Evolutionary conservation across 805 yeast genomes (phyloP).

Genomic region (Schizosaccharomyces osmophilus): DNA sequence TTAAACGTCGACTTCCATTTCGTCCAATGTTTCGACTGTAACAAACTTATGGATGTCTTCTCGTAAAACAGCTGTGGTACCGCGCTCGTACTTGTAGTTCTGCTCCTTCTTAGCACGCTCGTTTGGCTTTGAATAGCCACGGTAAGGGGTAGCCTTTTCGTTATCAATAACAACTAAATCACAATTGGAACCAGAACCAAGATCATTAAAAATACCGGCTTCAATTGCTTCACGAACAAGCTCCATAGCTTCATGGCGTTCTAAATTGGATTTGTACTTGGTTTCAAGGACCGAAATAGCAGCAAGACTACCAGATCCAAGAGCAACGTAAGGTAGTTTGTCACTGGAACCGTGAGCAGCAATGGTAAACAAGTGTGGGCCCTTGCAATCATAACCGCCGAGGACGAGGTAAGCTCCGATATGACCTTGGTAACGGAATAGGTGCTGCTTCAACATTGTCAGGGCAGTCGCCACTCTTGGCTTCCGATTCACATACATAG

Average conservation of each 20-base stretch:
- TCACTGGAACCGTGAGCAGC: conserved; percentile 98
- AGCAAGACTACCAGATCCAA: conserved; percentile 93
- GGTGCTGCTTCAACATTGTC: conserved; percentile 80
- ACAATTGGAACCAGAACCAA: conserved; percentile 95
- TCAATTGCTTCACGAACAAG: conserved; percentile 81
- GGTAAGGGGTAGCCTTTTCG: conserved; percentile 51
- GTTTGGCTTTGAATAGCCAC: conserved; percentile 83
- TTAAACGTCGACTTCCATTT: conserved; percentile 1
- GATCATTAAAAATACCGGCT: conserved; percentile 96
- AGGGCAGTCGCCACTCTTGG: conserved; percentile 87
- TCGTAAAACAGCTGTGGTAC: conserved; percentile 73
- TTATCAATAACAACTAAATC: conserved; percentile 91
- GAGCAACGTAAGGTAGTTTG: conserved; percentile 72
- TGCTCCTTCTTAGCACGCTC: conserved; percentile 58
- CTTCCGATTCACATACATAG: conserved; percentile 56
- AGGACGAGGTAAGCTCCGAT: conserved; percentile 91
- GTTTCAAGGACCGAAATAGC: conserved; percentile 95
- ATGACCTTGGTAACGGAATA: conserved; percentile 91
- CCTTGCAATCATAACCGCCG: conserved; percentile 61
- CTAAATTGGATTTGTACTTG: conserved; percentile 54
- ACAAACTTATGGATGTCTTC: conserved; percentile 40
- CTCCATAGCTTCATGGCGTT: conserved; percentile 73
- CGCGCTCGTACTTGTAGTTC: conserved; percentile 67
- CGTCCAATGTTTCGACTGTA: conserved; percentile 24
- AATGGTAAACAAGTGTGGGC: conserved; percentile 63